Base-by-base conservation (phyloP, 345 rosid species). In the Cardamine resedifolia region DNA sequence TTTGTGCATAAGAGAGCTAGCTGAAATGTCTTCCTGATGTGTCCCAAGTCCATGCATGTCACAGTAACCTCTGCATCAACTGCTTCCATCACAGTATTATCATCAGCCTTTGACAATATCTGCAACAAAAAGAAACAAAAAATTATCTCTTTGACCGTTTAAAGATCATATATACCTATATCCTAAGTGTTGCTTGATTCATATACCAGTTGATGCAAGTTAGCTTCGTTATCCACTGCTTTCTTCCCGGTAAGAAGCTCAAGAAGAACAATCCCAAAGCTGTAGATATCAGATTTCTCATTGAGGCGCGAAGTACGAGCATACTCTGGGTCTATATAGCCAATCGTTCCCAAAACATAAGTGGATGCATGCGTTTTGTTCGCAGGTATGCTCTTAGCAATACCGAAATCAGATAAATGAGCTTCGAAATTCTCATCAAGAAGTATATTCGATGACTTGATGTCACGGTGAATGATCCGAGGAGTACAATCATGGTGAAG, bases 401-500 rank as follows among this genome's bases (percentile, higher is more conserved):
- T 88, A 53, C 99, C 99, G 10, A 95, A 95, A 75, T 95, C 99
- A 0, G 98, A 88, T 7, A 95, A 75, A 78, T 75, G 99, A 26
- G 98, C 83, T 73, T 87, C 98, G 27, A 91, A 95, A 66, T 91
- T 87, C 77, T 85, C 96, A 67, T 95, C 96, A 41, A 91, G 71
- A 30, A 95, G 85, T 56, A 95, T 95, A 69, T 95, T 95, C 2
- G 99, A 95, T 6, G 99, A 88, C 74, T 95, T 95, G 27, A 95
- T 85, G 75, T 95, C 99, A 63, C 99, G 82, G 70, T 95, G 99
- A 53, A 95, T 81, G 63, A 95, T 90, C 27, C 98, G 70, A 0
- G 97, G 99, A 71, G 79, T 87, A 77, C 99, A 95, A 50, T 95
- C 97, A 41, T 91, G 99, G 73, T 95, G 99, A 78, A 95, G 99